Evolutionary conservation across 129 eudicot genomes (phyloP), one percentile per base, ranked within the genome.

Genomic region (Pittosporum tobira): DNA sequence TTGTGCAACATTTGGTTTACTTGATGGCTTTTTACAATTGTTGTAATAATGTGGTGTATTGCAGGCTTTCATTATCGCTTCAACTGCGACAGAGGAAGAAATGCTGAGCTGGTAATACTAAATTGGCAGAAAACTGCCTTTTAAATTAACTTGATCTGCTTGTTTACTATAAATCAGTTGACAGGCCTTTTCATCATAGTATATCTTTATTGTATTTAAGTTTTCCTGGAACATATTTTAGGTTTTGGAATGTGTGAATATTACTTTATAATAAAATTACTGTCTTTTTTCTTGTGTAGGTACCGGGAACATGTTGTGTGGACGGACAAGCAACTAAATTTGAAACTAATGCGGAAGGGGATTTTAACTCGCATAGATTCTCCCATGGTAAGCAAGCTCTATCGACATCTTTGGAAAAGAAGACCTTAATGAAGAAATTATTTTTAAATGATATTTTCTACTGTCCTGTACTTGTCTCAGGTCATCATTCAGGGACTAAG

Each of bases 61-160:
- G 71, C 94, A 91, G 98, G 98, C 98, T 24, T 91, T 91, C 67
- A 83, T 91, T 60, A 81, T 91, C 72, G 96, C 96, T 71, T 91
- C 98, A 24, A 91, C 98, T 5, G 85, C 88, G 12, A 80, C 96
- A 22, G 83, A 91, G 79, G 98, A 84, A 58, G 98, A 91, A 76
- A 91, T 83, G 80, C 75, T 79, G 20, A 66, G 72, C 77, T 91
- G 98, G 98, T 91, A 87, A 77, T 59, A 52, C 6, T 50, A 19
- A 48, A 55, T 30, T 42, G 19, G 22, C 3, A 10, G n/a, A 37
- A 2, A 11, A 21, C 5, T 15, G 1, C 18, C 8, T 24, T 3
- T 21, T 14, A 18, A 2, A 31, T 37, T 5, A 13, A 21, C 20
- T 36, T 21, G 1, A 24, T 55, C n/a, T n/a, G n/a, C n/a, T n/a